phyloP scores from a whole-genome alignment of 2,329 filamentous ascomycete genomes.

The Fusarium buxicola region DNA sequence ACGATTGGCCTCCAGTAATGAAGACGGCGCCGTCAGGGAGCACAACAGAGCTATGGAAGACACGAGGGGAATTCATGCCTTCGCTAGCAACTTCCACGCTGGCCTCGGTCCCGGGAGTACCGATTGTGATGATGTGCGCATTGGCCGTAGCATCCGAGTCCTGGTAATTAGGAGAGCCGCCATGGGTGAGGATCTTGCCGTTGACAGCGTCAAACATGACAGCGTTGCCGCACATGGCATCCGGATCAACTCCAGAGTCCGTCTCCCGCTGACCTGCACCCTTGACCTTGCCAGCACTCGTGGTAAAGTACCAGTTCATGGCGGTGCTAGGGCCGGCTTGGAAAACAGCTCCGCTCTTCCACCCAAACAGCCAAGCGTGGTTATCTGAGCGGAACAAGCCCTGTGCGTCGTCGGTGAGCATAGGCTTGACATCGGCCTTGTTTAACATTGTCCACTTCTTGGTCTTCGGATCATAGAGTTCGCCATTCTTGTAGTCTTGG shows the following conservation, averaged over 20 bases:
- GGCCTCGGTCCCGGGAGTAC: conserved; percentile 15
- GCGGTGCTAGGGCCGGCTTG: conserved; percentile 64
- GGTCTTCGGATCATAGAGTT: conserved; percentile 22
- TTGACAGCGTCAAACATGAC: conserved; percentile 69
- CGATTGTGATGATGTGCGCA: conserved; percentile 63
- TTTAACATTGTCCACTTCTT: conserved; percentile 22
- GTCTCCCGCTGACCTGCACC: conserved; percentile 41
- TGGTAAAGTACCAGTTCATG: conserved; percentile 67
- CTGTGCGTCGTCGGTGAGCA: conserved; percentile 62
- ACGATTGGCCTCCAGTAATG: conserved; percentile 56
- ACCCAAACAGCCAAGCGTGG: conserved; percentile 47
- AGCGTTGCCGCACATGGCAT: conserved; percentile 66
- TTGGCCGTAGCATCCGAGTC: conserved; percentile 55
- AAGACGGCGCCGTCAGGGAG: conserved; percentile 63
- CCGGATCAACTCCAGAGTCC: conserved; percentile 53
- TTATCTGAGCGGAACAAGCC: conserved; percentile 57
- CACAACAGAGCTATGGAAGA: conserved; percentile 59
- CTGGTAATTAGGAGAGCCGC: conserved; percentile 62
- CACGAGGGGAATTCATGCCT: conserved; percentile 47
- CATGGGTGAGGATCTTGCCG: conserved; percentile 66
- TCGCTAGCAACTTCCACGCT: conserved; percentile 13
- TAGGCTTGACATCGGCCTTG: conserved; percentile 57
- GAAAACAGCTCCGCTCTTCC: conserved; percentile 61
- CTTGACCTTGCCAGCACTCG: conserved; percentile 35
- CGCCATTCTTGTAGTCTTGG: conserved; percentile 19